phyloP scores from a whole-genome alignment of 2,329 filamentous ascomycete genomes.

The Truncatella angustata region DNA sequence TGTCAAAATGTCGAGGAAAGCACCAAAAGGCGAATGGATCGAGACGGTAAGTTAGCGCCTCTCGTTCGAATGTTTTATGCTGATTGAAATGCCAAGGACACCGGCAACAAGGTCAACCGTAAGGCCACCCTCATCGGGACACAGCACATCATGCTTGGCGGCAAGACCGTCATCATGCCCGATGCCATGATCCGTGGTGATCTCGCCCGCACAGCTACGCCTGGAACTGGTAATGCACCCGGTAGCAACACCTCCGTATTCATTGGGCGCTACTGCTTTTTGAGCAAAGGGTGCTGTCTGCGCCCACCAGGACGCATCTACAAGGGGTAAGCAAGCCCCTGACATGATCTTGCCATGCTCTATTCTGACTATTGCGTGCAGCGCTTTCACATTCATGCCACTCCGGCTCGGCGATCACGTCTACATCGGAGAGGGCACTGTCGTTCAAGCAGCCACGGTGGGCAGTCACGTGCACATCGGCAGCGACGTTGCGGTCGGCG shows the following conservation, averaged over 20 bases:
- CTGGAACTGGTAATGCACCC: slow-evolving; percentile 38
- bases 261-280: slow-evolving; percentile 88
- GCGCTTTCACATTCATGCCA: slow-evolving; percentile 75
- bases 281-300: slow-evolving; percentile 74
- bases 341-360: not conserved
- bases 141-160: slow-evolving; percentile 95
- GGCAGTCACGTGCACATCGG: slow-evolving; percentile 87
- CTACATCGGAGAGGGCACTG: slow-evolving; percentile 73
- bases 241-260: slow-evolving; percentile 69
- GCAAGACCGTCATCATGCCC: slow-evolving; percentile 92
- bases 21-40: slow-evolving; percentile 88
- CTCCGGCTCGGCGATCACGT: slow-evolving; percentile 94
- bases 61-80: not conserved
- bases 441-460: slow-evolving; percentile 81
- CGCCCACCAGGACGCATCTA: slow-evolving; percentile 81
- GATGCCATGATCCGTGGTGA: slow-evolving; percentile 94
- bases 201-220: slow-evolving; percentile 60
- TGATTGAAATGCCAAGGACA: slow-evolving; percentile 61
- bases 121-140: slow-evolving; percentile 90
- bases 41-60: slow-evolving; percentile 68
- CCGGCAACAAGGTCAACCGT: slow-evolving; percentile 96
- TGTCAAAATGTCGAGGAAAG: slow-evolving; percentile 58
- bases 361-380: slow-evolving; percentile 21
- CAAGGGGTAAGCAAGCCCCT: slow-evolving; percentile 55
- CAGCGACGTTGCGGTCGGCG: slow-evolving; percentile 71